phyloP scores from a whole-genome alignment of 169 alveolate species.

The Plasmodium malariae region DNA sequence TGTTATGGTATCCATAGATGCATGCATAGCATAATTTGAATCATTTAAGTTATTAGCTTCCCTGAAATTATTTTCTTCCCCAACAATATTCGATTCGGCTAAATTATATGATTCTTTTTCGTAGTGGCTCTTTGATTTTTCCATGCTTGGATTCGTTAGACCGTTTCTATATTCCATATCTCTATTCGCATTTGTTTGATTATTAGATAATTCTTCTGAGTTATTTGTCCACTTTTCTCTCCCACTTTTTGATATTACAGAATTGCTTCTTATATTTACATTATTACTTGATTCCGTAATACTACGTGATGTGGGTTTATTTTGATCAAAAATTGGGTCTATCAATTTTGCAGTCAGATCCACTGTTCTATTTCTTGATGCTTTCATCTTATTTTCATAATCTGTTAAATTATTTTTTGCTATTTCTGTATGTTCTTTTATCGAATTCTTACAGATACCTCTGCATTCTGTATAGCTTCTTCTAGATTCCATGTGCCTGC shows the following conservation, averaged over 20 bases:
- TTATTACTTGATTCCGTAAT: slow-evolving; percentile 24
- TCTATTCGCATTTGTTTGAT: background rate
- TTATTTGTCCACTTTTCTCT: background rate
- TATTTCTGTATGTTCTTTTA: background rate
- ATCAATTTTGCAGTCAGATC: slow-evolving; percentile 4
- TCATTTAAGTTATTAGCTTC: slow-evolving; percentile 9
- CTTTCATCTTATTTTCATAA: background rate
- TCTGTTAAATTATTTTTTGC: slow-evolving; percentile 3
- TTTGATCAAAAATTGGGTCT: slow-evolving; percentile 2
- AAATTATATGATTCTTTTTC: background rate
- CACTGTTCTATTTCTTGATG: slow-evolving; percentile 6
- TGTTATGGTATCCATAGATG: slow-evolving; percentile 2
- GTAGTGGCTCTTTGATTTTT: background rate
- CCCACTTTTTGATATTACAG: background rate
- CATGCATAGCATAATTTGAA: background rate
- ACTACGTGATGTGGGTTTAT: background rate
- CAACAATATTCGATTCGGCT: background rate
- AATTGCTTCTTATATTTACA: background rate
- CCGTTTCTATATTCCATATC: slow-evolving; percentile 26
- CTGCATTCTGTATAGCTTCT: slow-evolving; percentile 19
- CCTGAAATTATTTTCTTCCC: too few relatives aligned
- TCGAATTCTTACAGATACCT: background rate
- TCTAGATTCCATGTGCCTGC: slow-evolving; percentile 2
- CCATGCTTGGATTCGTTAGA: background rate
- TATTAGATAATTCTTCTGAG: slow-evolving; percentile 15